These are phyloP conservation scores for Cladosporium sp. DNA, from an alignment of 2,329 filamentous ascomycete genomes.

Conservation along the genomic window DNA sequence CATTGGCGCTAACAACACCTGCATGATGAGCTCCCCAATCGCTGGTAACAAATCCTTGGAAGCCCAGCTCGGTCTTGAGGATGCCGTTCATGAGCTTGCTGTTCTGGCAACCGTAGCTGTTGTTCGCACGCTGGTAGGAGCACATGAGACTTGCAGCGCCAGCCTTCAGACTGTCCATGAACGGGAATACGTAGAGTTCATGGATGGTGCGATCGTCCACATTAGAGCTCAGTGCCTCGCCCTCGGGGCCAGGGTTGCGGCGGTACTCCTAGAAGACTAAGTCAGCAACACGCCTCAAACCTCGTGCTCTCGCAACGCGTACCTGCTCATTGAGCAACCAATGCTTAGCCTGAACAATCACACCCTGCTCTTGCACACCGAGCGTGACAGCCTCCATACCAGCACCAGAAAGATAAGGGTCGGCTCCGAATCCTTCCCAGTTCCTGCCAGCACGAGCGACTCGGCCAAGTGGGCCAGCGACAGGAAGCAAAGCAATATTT, in stretches of 20 bases:
- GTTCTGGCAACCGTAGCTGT: constrained; percentile 59
- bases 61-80: constrained; percentile 67
- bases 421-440: constrained; percentile 60
- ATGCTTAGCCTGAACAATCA: constrained; percentile 22
- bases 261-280: background rate
- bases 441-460: constrained; percentile 14
- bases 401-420: constrained; percentile 57
- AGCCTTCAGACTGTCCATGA: constrained; percentile 19
- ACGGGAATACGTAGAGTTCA: constrained; percentile 24
- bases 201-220: constrained; percentile 24
- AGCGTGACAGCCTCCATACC: constrained; percentile 47
- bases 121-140: constrained; percentile 51
- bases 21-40: constrained; percentile 63
- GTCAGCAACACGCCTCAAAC: background rate
- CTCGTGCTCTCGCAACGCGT: too few species aligned
- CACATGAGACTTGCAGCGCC: constrained; percentile 26
- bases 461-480: constrained; percentile 32
- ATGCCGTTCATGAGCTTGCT: constrained; percentile 63
- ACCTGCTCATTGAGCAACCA: constrained; percentile 12
- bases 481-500: constrained; percentile 55
- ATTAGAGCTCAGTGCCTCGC: constrained; percentile 26
- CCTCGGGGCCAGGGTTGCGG: background rate
- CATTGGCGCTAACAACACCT: constrained; percentile 55
- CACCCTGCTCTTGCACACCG: constrained; percentile 43
- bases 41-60: constrained; percentile 62